Evolutionary conservation across 2,329 filamentous ascomycete species (phyloP), one percentile per base, ranked within the genome.

Genomic region (Leptographium procerum): DNA sequence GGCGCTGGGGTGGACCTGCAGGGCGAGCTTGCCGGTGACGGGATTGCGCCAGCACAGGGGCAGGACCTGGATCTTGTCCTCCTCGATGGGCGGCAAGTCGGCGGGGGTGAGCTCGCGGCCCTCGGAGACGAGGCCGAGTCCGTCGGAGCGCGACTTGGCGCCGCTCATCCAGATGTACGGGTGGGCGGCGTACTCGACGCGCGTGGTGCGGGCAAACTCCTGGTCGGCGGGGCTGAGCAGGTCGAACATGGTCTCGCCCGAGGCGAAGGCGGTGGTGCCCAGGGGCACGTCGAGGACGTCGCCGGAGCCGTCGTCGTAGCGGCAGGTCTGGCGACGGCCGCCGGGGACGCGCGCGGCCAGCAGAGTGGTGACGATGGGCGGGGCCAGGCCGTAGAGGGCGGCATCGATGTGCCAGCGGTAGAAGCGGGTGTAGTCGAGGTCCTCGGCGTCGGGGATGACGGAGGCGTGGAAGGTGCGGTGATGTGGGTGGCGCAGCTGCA

Each of bases 371-470:
- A 85, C 87, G 29, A 84, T 77, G 2, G 88, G 87, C 3, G 88
- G 87, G n/a, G 87, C 82, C 8, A 90, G 78, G 22, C 81, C 85
- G 67, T 91, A 91, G 7, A 91, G 73, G 1, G 87, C 87, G 4
- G 88, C 87, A 66, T 91, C 87, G 57, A 91, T 90, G 69, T 91
- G 87, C 87, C 88, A 91, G 60, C 87, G 77, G 71, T 88, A 91
- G 72, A 89, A 84, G 72, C 73, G 74, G 4, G 78, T 81, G 60
- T 67, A 76, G 64, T 72, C 72, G 24, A 77, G 69, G 61, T 80
- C 77, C n/a, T 79, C 75, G 9, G 71, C 69, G 16, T 70, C 71
- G 0, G 86, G 78, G 62, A 91, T 81, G 24, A 73, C 68, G 6
- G 82, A 81, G 56, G 81, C 80, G 70, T 91, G 88, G 71, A 91